These are phyloP conservation scores for Jaminaea rosea DNA, from an alignment of 1,284 basidiomycete genomes.

Conservation along the genomic window DNA sequence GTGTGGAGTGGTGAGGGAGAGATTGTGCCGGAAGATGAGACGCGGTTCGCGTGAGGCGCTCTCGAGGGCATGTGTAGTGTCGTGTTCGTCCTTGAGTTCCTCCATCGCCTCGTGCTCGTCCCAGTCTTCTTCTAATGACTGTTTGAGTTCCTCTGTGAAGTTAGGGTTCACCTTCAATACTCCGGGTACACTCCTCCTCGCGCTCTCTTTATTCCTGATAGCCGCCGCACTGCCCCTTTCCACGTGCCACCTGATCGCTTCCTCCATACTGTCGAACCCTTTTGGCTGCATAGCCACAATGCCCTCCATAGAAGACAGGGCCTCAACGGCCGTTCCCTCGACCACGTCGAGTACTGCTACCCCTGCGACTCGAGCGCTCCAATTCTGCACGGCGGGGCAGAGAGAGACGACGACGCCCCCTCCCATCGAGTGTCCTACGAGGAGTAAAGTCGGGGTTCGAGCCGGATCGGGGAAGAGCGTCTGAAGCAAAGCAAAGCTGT, in stretches of 20 bases:
- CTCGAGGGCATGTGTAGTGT: not conserved
- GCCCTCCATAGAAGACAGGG: slow-evolving; percentile 77
- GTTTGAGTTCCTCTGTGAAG: slow-evolving; percentile 1
- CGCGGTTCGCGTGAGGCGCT: not conserved
- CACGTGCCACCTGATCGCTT: slow-evolving; percentile 90
- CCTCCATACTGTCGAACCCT: slow-evolving; percentile 70
- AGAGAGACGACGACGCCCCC: slow-evolving; percentile 32
- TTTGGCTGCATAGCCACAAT: slow-evolving; percentile 77
- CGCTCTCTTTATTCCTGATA: slow-evolving; percentile 38
- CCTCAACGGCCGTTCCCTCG: slow-evolving; percentile 90
- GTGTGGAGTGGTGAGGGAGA: slow-evolving; percentile 74
- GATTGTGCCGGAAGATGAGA: slow-evolving; percentile 68
- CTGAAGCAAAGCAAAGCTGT: slow-evolving; percentile 18
- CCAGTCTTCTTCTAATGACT: too few relatives aligned
- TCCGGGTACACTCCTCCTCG: slow-evolving; percentile 38
- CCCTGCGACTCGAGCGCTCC: slow-evolving; percentile 56
- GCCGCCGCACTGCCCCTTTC: slow-evolving; percentile 38
- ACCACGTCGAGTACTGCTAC: slow-evolving; percentile 89
- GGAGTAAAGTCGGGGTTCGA: slow-evolving; percentile 29
- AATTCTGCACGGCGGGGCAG: slow-evolving; percentile 17
- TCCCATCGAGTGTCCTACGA: slow-evolving; percentile 49
- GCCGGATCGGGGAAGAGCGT: slow-evolving; percentile 20
- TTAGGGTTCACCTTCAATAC: slow-evolving; percentile 22
- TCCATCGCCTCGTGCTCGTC: slow-evolving; percentile 8
- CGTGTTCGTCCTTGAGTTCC: slow-evolving; percentile 11